Conservation (phyloP, 2,329 filamentous ascomycete species). For the Colletotrichum sidae region DNA sequence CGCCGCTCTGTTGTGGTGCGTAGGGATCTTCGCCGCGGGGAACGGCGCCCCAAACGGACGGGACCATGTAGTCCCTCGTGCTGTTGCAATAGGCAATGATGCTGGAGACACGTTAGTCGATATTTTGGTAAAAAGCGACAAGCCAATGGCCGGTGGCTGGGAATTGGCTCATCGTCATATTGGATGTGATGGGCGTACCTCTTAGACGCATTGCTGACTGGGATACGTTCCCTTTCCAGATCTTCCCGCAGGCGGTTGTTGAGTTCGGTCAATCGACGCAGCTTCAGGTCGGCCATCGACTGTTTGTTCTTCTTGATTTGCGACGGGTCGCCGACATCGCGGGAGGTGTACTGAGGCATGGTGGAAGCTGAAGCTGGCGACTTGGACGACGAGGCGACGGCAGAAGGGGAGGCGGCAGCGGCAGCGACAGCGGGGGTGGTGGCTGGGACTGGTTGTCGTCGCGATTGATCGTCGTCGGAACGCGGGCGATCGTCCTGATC, state of each 20-base stretch:
- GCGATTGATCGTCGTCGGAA: constrained; percentile 23
- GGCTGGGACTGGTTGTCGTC: constrained; percentile 26
- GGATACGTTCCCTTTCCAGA: constrained; percentile 93
- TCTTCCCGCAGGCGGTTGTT: constrained; percentile 97
- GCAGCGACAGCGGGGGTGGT: constrained; percentile 13
- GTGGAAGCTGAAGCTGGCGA: constrained; percentile 45
- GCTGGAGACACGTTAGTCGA: constrained; percentile 60
- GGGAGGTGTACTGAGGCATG: constrained; percentile 76
- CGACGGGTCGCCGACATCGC: constrained; percentile 74
- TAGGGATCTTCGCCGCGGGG: constrained; percentile 98
- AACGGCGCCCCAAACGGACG: constrained; percentile 94
- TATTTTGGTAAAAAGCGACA: constrained; percentile 4
- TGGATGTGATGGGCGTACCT: constrained; percentile 66
- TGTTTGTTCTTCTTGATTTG: constrained; percentile 94
- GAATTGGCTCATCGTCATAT: background rate
- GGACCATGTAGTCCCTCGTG: constrained; percentile 99
- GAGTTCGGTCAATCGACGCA: constrained; percentile 94
- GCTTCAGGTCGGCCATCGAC: constrained; percentile 98
- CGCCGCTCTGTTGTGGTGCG: constrained; percentile 90
- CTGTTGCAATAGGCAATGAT: constrained; percentile 98
- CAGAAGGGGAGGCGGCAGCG: constrained; percentile 33
- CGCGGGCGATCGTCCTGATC: constrained; percentile 21
- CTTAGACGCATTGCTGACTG: constrained; percentile 91
- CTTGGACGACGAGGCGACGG: constrained; percentile 33
- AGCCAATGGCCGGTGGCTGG: constrained; percentile 2